Conservation (phyloP, 192 early-diverging fungal genomes). For the Backusella tuberculispora region DNA sequence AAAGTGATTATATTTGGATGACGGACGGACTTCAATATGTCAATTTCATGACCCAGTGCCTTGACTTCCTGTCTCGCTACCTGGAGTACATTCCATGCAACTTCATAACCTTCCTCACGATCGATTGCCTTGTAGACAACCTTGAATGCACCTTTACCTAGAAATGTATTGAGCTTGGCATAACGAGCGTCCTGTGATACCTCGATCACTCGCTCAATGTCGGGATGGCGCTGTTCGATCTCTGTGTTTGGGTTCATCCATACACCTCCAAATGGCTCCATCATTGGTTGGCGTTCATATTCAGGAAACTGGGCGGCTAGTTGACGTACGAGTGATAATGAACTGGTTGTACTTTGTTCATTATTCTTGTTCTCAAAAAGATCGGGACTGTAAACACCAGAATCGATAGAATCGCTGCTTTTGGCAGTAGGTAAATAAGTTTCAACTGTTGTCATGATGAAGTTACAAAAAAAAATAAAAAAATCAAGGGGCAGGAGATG, state of each 20-base stretch:
- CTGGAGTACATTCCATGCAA: slow-evolving; percentile 87
- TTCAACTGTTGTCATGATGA: neutral
- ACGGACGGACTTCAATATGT: slow-evolving; percentile 76
- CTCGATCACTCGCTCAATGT: slow-evolving; percentile 60
- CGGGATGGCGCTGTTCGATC: slow-evolving; percentile 51
- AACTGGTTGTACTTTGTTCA: slow-evolving; percentile 24
- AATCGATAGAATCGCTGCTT: slow-evolving; percentile 24
- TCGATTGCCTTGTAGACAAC: slow-evolving; percentile 88
- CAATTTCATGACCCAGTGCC: slow-evolving; percentile 74
- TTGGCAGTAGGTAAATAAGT: slow-evolving; percentile 2
- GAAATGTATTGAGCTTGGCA: slow-evolving; percentile 57
- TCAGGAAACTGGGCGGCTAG: slow-evolving; percentile 41
- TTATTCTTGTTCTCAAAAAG: slow-evolving; percentile 13
- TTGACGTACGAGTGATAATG: slow-evolving; percentile 27
- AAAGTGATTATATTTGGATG: slow-evolving; percentile 87
- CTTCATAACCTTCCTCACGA: slow-evolving; percentile 87
- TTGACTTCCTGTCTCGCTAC: slow-evolving; percentile 77
- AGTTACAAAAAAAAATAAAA: neutral
- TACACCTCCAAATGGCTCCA: slow-evolving; percentile 31
- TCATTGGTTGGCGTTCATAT: slow-evolving; percentile 30
- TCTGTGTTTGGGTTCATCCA: slow-evolving; percentile 38
- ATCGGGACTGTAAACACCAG: slow-evolving; percentile 24
- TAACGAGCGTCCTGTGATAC: slow-evolving; percentile 55
- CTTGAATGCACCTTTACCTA: slow-evolving; percentile 89
- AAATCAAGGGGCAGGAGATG: neutral